Evolutionary conservation across 192 early-diverging fungal species (phyloP).

Genomic region (Phycomyces nitens): DNA sequence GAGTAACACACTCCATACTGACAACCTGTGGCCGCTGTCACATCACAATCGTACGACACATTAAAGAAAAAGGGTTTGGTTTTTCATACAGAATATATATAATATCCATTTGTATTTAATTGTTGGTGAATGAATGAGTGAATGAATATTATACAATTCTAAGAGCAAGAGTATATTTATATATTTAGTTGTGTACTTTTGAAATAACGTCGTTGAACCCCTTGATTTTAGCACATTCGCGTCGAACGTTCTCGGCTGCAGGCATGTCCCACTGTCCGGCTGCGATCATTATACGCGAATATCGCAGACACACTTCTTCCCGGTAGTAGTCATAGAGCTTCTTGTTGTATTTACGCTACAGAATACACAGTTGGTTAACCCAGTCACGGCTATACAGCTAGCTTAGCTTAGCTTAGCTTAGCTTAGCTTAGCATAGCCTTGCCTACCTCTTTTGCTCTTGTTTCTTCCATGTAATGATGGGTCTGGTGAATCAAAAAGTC

Average conservation of each 20-base stretch:
- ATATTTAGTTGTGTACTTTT: conserved; percentile 11
- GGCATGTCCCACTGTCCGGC: conserved; percentile 40
- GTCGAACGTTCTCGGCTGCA: conserved; percentile 42
- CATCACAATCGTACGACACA: background rate
- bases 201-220: conserved; percentile 47
- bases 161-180: too few relatives aligned
- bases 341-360: conserved; percentile 53
- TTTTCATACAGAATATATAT: too few relatives aligned
- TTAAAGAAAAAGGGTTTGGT: background rate
- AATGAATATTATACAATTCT: too few relatives aligned
- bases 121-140: too few relatives aligned
- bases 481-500: conserved; percentile 60
- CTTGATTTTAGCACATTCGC: conserved; percentile 47
- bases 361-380: conserved; percentile 1
- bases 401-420: too few relatives aligned
- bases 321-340: conserved; percentile 54
- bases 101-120: too few relatives aligned
- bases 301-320: conserved; percentile 51
- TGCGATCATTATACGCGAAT: conserved; percentile 42
- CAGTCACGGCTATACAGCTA: too few relatives aligned
- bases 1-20: background rate
- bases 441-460: conserved; percentile 50
- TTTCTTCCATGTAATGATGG: conserved; percentile 54
- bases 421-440: too few relatives aligned
- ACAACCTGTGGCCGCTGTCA: background rate